Evolutionary conservation across 2,329 filamentous ascomycete species (phyloP), one percentile per base, ranked within the genome.

Genomic region (Arthrobotrys musiformis): DNA sequence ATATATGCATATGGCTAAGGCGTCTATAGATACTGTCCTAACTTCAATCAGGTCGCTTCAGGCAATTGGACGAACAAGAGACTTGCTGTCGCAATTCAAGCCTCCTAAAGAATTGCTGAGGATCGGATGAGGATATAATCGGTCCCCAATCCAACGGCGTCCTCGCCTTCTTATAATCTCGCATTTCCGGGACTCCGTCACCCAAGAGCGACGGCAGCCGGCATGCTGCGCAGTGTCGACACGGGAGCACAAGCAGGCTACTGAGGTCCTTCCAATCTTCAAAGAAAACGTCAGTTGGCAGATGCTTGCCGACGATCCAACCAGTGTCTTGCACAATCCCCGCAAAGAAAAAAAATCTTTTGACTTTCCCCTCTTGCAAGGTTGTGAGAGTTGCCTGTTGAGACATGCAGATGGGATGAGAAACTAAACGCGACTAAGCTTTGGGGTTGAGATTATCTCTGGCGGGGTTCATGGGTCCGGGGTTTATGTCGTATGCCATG

Each of bases 281-380:
- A 70, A 30, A 48, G 28, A 60, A 69, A 76, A 76, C 72, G 72
- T 76, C 72, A 76, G 72, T 64, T 66, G 46, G 64, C 72, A 70
- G 58, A 30, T 37, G 68, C 50, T 15, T 70, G 40, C 37, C 58
- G 72, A 44, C 60, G 72, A 76, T 76, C 72, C 37, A 70, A 69
- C 64, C 22, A 35, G 11, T 61, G 64, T 70, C 56, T 70, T 52
- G 33, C 46, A 52, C 40, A 37, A 70, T 64, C 58, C 66, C 58
- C 72, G 64, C 64, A 66, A 64, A 52, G 52, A 58, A 58, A 35
- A 50, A 44, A 35, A 35, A 26, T 33, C 30, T 54, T 63, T 68
- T 35, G 46, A 35, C 33, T 75, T 75, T 56, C 26, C 52, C 54
- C 54, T 76, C 26, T 22, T 66, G 46, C 64, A 61, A 58, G 46